Evolutionary conservation across 2,329 filamentous ascomycete genomes (phyloP).

Genomic region (Diaporthe destruens): DNA sequence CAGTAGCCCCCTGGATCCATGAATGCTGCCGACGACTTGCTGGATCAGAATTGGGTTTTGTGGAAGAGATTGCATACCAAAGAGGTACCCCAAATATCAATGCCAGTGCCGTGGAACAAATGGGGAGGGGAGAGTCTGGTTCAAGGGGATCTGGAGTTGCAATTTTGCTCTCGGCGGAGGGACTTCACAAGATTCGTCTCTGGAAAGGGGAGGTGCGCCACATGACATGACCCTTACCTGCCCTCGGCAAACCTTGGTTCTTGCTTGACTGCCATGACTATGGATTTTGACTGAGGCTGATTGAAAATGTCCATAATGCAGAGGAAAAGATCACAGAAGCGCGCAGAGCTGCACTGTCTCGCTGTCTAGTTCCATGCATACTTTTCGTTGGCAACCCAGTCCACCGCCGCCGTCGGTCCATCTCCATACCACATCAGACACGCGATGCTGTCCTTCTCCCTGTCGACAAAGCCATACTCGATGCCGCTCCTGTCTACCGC

Average conservation of each 20-base stretch:
- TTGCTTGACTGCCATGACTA: no score
- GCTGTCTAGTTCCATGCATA: constrained; percentile 76
- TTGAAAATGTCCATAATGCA: not conserved
- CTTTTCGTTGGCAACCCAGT: constrained; percentile 84
- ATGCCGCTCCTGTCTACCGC: constrained; percentile 64
- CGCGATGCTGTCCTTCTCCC: constrained; percentile 76
- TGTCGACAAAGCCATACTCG: constrained; percentile 62
- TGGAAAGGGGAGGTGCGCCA: constrained; percentile 13
- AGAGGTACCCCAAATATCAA: not conserved
- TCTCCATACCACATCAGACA: constrained; percentile 79
- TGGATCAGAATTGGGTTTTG: not conserved
- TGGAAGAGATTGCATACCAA: not conserved
- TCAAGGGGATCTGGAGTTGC: not conserved
- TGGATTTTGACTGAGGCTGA: not conserved
- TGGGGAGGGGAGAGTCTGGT: not conserved
- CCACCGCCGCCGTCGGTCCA: constrained; percentile 64
- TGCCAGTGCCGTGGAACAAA: not conserved
- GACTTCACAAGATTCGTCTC: not conserved
- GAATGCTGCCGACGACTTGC: not conserved
- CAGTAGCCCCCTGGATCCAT: not conserved
- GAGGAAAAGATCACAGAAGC: not conserved
- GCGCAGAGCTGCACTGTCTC: not conserved
- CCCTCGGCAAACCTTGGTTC: not conserved
- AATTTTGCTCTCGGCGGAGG: not conserved
- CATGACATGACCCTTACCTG: not conserved